Percentiles rank a stretch among this genome's conserved stretches.
Conservation (phyloP, 2,329 filamentous ascomycete species). For the Eutypella sp. region DNA sequence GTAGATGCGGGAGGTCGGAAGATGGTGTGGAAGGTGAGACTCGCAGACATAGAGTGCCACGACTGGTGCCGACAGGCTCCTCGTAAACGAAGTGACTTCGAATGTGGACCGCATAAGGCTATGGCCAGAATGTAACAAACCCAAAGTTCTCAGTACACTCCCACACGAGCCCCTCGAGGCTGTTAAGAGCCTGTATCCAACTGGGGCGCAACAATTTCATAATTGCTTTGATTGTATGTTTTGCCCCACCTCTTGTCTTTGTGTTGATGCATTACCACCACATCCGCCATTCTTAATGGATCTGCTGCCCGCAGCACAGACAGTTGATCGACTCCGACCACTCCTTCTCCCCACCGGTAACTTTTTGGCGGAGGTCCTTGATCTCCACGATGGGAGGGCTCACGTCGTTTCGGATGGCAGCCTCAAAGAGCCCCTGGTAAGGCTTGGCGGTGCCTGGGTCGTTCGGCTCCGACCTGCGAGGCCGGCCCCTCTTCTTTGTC, state of each 20-base stretch:
- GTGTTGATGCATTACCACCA: background rate
- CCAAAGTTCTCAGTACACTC: too few relatives aligned
- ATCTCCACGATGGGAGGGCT: constrained; percentile 48
- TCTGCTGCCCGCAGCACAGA: constrained; percentile 43
- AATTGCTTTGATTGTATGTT: background rate
- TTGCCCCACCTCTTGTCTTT: background rate
- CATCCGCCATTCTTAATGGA: constrained; percentile 33
- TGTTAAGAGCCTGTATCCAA: too few relatives aligned
- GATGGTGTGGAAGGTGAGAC: too few relatives aligned
- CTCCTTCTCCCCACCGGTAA: constrained; percentile 44
- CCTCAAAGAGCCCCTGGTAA: constrained; percentile 49
- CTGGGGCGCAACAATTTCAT: too few relatives aligned
- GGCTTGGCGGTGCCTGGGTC: constrained; percentile 34
- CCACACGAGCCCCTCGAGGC: too few relatives aligned
- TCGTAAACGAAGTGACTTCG: too few relatives aligned
- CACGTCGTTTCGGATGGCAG: constrained; percentile 40
- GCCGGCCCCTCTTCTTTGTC: constrained; percentile 28
- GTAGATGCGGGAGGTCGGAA: background rate
- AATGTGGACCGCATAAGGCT: too few relatives aligned
- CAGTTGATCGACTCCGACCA: constrained; percentile 51
- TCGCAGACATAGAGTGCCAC: too few relatives aligned
- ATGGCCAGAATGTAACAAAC: too few relatives aligned
- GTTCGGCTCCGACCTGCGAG: constrained; percentile 34
- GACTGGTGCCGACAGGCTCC: too few relatives aligned
- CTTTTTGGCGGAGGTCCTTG: constrained; percentile 42